Conservation (phyloP, 2,329 filamentous ascomycete genomes). For the Hypoxylon sp. region DNA sequence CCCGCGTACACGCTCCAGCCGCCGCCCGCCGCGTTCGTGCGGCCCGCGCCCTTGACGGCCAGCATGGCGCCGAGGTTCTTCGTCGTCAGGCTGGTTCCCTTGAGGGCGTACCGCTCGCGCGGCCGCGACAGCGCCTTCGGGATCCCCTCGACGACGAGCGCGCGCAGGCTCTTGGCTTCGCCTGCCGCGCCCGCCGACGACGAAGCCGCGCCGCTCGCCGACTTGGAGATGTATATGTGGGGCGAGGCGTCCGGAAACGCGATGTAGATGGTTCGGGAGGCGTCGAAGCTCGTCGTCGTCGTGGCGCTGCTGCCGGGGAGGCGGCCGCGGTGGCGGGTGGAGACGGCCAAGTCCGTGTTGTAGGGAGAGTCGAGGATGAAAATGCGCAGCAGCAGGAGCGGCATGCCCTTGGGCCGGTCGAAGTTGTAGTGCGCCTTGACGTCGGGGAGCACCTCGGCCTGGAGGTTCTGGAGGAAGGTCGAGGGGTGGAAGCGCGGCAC, state of each 20-base stretch:
- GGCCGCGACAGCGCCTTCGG: slow-evolving; percentile 84
- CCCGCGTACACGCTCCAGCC: slow-evolving; percentile 82
- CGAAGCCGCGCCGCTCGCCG: slow-evolving; percentile 5
- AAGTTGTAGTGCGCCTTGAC: slow-evolving; percentile 88
- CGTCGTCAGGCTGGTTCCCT: slow-evolving; percentile 74
- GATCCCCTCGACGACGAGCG: slow-evolving; percentile 80
- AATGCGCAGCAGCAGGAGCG: slow-evolving; percentile 80
- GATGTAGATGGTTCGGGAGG: slow-evolving; percentile 79
- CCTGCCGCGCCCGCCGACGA: slow-evolving; percentile 54
- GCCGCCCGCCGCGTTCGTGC: slow-evolving; percentile 77
- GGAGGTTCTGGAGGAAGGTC: slow-evolving; percentile 81
- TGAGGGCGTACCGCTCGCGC: slow-evolving; percentile 76
- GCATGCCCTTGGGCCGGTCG: slow-evolving; percentile 74
- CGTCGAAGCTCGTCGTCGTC: slow-evolving; percentile 64
- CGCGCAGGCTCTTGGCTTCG: slow-evolving; percentile 74
- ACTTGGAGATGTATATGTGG: slow-evolving; percentile 74
- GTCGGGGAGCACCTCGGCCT: slow-evolving; percentile 78
- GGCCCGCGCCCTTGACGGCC: slow-evolving; percentile 74
- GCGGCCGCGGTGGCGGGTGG: slow-evolving; percentile 40
- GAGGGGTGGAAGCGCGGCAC: slow-evolving; percentile 82
- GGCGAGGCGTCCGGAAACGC: slow-evolving; percentile 86
- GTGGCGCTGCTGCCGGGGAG: slow-evolving; percentile 39
- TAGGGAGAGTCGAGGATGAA: slow-evolving; percentile 86
- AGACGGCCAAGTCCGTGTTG: slow-evolving; percentile 67
- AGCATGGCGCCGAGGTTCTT: slow-evolving; percentile 78